phyloP scores from a whole-genome alignment of 2,329 filamentous ascomycete species.

The Pseudocercospora eumusae region DNA sequence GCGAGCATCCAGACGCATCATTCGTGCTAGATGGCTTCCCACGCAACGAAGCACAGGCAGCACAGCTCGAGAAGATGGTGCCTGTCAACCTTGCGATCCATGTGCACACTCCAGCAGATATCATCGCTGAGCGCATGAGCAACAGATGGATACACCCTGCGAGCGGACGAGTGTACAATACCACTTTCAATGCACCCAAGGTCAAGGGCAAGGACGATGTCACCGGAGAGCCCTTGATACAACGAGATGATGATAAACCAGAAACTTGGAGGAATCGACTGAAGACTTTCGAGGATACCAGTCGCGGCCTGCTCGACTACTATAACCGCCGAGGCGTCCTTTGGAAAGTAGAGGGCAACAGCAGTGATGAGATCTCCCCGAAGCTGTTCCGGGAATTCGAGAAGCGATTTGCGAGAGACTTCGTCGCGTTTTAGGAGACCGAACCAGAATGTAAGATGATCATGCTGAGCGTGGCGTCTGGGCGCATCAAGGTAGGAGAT shows the following conservation, averaged over 20 bases:
- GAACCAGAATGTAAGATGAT: slow-evolving; percentile 6
- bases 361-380: slow-evolving; percentile 94
- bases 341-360: slow-evolving; percentile 83
- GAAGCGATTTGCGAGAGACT: slow-evolving; percentile 61
- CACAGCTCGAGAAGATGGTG: slow-evolving; percentile 73
- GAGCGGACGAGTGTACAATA: slow-evolving; percentile 93
- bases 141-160: slow-evolving; percentile 92
- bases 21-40: slow-evolving; percentile 98
- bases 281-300: slow-evolving; percentile 83
- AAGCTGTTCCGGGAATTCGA: slow-evolving; percentile 82
- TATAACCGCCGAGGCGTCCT: slow-evolving; percentile 82
- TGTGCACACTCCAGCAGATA: slow-evolving; percentile 78
- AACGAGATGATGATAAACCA: slow-evolving; percentile 82
- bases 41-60: slow-evolving; percentile 78
- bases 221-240: slow-evolving; percentile 81
- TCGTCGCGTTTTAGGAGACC: slow-evolving; percentile 2
- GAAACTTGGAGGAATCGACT: slow-evolving; percentile 81
- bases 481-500: slow-evolving; percentile 19
- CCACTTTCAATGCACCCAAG: slow-evolving; percentile 83
- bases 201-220: slow-evolving; percentile 81
- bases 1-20: slow-evolving; percentile 74
- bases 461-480: slow-evolving; percentile 23
- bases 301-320: slow-evolving; percentile 79
- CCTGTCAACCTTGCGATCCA: slow-evolving; percentile 95
- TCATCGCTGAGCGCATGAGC: slow-evolving; percentile 86